Percentiles rank a stretch among this genome's conserved stretches.
phyloP scores from a whole-genome alignment of 1,284 basidiomycete species.

The Anthracocystis setariae region DNA sequence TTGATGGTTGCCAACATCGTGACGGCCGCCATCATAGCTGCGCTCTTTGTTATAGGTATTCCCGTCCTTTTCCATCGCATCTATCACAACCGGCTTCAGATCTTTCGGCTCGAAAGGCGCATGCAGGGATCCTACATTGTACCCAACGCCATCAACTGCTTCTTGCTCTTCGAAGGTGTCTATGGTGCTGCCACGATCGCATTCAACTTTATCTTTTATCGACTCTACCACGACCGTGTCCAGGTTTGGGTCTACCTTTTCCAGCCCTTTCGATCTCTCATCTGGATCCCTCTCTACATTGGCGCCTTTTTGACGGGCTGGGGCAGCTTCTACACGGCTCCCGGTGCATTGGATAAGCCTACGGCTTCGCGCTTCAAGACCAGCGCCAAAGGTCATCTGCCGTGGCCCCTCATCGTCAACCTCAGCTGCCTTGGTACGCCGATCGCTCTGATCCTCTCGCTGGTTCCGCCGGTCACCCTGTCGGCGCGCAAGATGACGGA shows the following conservation, averaged over 20 bases:
- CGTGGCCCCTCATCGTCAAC: constrained; percentile 53
- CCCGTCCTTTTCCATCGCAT: constrained; percentile 29
- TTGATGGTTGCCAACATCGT: constrained; percentile 15
- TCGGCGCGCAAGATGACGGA: constrained; percentile 16
- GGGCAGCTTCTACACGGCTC: constrained; percentile 59
- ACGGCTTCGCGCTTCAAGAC: constrained; percentile 28
- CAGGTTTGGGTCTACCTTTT: constrained; percentile 7
- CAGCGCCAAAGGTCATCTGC: constrained; percentile 29
- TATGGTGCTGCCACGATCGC: constrained; percentile 39
- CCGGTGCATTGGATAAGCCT: constrained; percentile 54
- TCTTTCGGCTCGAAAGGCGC: constrained; percentile 31
- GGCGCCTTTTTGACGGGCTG: constrained; percentile 55
- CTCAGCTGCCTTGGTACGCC: constrained; percentile 51
- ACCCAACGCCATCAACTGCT: constrained; percentile 57
- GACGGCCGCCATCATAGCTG: constrained; percentile 23
- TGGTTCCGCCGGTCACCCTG: constrained; percentile 32
- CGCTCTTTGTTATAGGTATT: constrained; percentile 30
- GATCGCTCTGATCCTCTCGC: constrained; percentile 30
- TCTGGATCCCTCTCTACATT: constrained; percentile 49
- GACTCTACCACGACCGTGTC: constrained; percentile 13
- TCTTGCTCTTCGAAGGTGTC: constrained; percentile 38
- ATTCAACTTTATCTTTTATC: constrained; percentile 48
- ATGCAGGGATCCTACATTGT: constrained; percentile 49
- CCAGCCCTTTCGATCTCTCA: constrained; percentile 17
- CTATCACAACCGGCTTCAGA: constrained; percentile 21